A percentile compares a stretch with the other conserved stretches of the same genome.
Evolutionary conservation across 768 basidiomycete genomes (phyloP).

Genomic region (Neoboletus magnificus): DNA sequence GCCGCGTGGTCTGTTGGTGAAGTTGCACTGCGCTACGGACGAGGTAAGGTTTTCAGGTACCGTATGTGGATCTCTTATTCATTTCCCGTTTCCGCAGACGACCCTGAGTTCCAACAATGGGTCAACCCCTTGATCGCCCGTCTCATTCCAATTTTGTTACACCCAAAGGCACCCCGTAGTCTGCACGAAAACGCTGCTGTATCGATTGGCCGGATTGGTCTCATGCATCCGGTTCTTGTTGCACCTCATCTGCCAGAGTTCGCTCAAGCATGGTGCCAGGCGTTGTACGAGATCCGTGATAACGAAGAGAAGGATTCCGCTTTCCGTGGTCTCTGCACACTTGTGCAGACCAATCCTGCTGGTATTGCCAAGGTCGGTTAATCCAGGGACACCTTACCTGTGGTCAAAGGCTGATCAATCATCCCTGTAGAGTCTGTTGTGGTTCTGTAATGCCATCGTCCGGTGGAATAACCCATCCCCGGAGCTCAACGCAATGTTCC

Average conservation of each 20-base stretch:
- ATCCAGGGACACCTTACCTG: background rate
- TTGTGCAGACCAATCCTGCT: conserved; percentile 90
- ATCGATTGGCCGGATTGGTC: conserved; percentile 92
- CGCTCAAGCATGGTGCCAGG: conserved; percentile 95
- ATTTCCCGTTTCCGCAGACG: conserved; percentile 44
- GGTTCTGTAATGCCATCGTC: conserved; percentile 98
- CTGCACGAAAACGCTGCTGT: conserved; percentile 98
- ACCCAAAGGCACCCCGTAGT: conserved; percentile 89
- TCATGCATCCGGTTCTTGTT: conserved; percentile 86
- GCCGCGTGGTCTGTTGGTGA: conserved; percentile 99
- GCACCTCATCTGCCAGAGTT: conserved; percentile 89
- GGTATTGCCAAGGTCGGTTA: conserved; percentile 83
- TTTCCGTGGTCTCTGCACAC: conserved; percentile 94
- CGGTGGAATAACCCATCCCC: conserved; percentile 91
- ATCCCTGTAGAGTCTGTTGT: conserved; percentile 71
- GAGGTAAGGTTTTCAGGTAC: conserved; percentile 42
- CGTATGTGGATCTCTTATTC: background rate
- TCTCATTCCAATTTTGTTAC: conserved; percentile 89
- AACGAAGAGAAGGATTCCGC: conserved; percentile 99
- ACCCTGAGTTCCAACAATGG: conserved; percentile 88
- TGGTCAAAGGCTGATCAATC: conserved; percentile 2
- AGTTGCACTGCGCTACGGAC: conserved; percentile 88
- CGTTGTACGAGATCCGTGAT: conserved; percentile 96
- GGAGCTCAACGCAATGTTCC: conserved; percentile 93
- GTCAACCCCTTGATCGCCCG: conserved; percentile 83